Evolutionary conservation across 2,329 filamentous ascomycete genomes (phyloP).

Genomic region (Talaromyces sp.): DNA sequence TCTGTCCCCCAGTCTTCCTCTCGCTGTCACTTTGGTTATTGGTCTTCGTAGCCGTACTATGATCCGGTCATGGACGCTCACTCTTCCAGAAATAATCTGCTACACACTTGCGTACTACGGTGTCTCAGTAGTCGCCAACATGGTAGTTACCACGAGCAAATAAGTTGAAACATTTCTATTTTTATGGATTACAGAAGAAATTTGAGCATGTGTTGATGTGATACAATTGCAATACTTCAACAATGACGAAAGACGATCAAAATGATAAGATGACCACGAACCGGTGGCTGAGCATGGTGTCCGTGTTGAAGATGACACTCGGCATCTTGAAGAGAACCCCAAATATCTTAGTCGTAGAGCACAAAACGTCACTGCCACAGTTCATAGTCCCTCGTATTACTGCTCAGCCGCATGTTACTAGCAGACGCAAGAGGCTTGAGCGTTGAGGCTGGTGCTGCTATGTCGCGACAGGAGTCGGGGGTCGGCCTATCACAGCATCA

Average conservation of each 20-base stretch:
- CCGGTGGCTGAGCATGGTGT: neutral
- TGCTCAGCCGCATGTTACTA: neutral
- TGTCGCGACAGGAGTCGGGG: neutral
- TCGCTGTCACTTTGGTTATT: neutral
- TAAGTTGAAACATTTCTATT: constrained; percentile 1
- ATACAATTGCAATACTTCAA: neutral
- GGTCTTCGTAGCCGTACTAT: neutral
- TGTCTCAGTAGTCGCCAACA: constrained; percentile 11
- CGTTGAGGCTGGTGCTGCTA: constrained; percentile 7
- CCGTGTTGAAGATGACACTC: neutral
- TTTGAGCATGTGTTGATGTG: neutral
- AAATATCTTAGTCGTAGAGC: neutral
- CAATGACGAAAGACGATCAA: neutral
- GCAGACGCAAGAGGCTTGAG: neutral
- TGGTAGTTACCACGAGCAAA: neutral
- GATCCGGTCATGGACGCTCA: neutral
- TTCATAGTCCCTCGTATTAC: neutral
- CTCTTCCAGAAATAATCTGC: constrained; percentile 7
- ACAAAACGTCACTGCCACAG: constrained; percentile 1
- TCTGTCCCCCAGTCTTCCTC: neutral
- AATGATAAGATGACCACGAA: neutral
- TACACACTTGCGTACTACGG: neutral
- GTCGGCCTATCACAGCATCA: neutral
- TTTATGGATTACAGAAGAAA: neutral
- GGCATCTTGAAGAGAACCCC: neutral